A percentile compares a stretch with the other conserved stretches of the same genome.
These are phyloP conservation scores for Prunus armeniaca DNA, from an alignment of 306 rosid species.

Conservation along the genomic window DNA sequence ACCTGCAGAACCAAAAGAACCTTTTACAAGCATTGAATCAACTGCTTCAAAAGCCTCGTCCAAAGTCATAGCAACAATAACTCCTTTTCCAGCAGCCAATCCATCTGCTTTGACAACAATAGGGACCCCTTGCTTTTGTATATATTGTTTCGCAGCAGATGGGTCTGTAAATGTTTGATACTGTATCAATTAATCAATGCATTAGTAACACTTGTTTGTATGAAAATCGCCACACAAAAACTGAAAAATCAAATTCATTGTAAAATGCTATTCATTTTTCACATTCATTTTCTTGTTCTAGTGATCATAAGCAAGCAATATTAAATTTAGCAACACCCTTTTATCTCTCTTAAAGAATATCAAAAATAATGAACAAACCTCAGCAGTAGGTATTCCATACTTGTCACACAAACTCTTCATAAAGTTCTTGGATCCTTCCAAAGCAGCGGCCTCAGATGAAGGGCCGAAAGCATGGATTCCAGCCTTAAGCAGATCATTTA, in stretches of 20 bases:
- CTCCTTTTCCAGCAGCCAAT: conserved; percentile 97
- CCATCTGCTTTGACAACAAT: conserved; percentile 94
- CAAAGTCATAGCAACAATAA: conserved; percentile 69
- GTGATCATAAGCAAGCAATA: background rate
- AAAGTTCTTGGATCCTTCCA: conserved; percentile 96
- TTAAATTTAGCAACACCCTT: background rate
- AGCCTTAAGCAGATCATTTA: conserved; percentile 60
- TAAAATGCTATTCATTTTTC: background rate
- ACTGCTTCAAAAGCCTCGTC: conserved; percentile 92
- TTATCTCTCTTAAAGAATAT: background rate
- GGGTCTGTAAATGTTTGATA: conserved; percentile 77
- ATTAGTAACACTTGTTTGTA: background rate
- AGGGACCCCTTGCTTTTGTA: conserved; percentile 80
- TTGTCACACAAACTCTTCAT: conserved; percentile 91
- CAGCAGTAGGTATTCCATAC: conserved; percentile 87
- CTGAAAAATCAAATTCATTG: background rate
- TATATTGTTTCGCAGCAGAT: conserved; percentile 74
- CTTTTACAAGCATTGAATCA: conserved; percentile 86
- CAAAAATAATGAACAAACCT: conserved; percentile 48
- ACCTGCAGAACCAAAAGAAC: conserved; percentile 88
- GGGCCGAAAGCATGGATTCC: conserved; percentile 94
- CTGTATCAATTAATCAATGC: conserved; percentile 45
- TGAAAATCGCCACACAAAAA: background rate
- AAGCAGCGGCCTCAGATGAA: conserved; percentile 94
- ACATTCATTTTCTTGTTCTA: background rate